Conservation (phyloP, 208 protist genomes). For the Crithidia sp. region DNA sequence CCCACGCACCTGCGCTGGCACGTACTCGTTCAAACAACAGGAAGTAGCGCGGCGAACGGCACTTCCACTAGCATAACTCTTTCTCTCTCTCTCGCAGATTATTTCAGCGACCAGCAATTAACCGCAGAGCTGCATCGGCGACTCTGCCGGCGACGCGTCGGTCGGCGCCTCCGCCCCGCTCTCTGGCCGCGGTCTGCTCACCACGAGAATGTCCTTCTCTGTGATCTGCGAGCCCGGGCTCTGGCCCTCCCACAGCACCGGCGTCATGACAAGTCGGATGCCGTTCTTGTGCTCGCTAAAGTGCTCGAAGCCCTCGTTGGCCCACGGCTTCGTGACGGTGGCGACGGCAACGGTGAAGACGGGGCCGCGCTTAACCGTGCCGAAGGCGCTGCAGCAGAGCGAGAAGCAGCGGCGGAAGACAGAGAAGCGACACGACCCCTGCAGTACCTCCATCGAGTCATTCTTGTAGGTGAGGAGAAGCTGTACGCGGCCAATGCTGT, state of each 20-base stretch:
- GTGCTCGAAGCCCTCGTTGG: conserved; percentile 48
- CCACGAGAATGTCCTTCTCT: conserved; percentile 65
- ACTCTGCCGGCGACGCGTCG: not conserved
- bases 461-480: conserved; percentile 69
- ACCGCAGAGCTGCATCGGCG: not conserved
- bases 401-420: conserved; percentile 58
- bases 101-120: not conserved
- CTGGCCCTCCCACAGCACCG: conserved; percentile 56
- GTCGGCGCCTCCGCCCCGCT: not conserved
- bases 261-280: conserved; percentile 67
- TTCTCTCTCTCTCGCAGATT: not conserved
- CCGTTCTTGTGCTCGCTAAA: conserved; percentile 62
- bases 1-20: too few relatives aligned
- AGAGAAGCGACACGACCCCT: conserved; percentile 74
- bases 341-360: conserved; percentile 70
- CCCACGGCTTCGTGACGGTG: conserved; percentile 55
- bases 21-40: too few relatives aligned
- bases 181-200: conserved; percentile 41
- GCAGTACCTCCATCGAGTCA: conserved; percentile 62
- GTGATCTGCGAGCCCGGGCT: conserved; percentile 57
- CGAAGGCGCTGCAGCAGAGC: conserved; percentile 62
- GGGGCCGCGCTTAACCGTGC: conserved; percentile 44
- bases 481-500: conserved; percentile 68
- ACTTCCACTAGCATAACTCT: too few relatives aligned
- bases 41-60: too few relatives aligned